Base-by-base conservation (phyloP, 768 basidiomycete genomes). In the Candolleomyces aberdarensis region DNA sequence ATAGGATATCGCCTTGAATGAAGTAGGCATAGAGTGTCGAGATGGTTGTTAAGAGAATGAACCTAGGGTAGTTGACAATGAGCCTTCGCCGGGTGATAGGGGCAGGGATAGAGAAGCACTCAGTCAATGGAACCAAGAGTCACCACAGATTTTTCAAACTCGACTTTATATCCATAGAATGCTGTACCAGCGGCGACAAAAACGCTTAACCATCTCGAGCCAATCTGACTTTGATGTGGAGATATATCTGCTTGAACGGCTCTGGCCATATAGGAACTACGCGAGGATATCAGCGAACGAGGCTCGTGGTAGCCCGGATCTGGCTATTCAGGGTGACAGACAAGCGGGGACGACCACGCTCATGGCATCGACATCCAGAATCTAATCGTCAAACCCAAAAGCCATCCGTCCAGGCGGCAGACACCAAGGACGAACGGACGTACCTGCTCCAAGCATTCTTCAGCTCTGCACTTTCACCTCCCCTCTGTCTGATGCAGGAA, bases 181-280 rank as follows among this genome's bases (percentile, higher is more conserved):
- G 88, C 89, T 26, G 92, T 93, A 13, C 83, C 89, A 48, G 82
- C 83, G 20, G 95, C 93, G 15, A 96, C 81, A 60, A 94, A 81
- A 50, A 94, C 90, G 63, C 89, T n/a, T n/a, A n/a, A n/a, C n/a
- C n/a, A n/a, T n/a, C n/a, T n/a, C n/a, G n/a, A n/a, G n/a, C 85
- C 47, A 98, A 83, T 53, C 92, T 86, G 11, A 97, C 87, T 69
- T 97, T 95, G 1, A 92, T 94, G 66, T 98, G 94, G 78, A 72
- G 78, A 73, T 96, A 83, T 41, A 87, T 93, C 70, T 91, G 91
- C 61, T n/a, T 91, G 79, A 95, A 98, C 43, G 92, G 74, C 57
- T 88, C 86, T 10, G 91, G 90, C 58, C 88, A 81, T 57, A 85
- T 48, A 96, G 79, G 71, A 87, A 91, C 93, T 96, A 56, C 29